Percentiles rank a stretch among this genome's conserved stretches.
Conservation (phyloP, 192 early-diverging fungal genomes). For the Coemansia sp. region DNA sequence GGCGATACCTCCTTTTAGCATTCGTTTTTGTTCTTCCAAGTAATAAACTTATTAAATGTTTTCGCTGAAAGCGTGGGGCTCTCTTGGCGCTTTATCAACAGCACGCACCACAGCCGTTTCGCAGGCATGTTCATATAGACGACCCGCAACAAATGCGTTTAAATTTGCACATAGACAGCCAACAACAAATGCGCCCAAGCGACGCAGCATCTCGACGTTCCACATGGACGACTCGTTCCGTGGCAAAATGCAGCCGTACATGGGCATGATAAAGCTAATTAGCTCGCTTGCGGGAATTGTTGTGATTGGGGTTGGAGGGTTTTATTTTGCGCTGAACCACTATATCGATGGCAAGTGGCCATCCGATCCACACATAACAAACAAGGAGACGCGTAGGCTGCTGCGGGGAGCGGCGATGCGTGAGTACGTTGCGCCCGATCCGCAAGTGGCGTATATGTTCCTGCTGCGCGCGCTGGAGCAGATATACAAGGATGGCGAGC, state of each 20-base stretch:
- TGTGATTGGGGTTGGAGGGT: constrained; percentile 15
- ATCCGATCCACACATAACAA: constrained; percentile 4
- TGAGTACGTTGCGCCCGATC: constrained; percentile 44
- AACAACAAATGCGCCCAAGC: neutral
- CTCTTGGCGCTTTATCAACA: neutral
- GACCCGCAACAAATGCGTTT: neutral
- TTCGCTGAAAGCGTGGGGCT: neutral
- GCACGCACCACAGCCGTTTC: neutral
- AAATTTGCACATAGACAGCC: neutral
- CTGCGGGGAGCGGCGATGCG: constrained; percentile 42
- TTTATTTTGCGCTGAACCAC: constrained; percentile 20
- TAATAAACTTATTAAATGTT: constrained; percentile 13
- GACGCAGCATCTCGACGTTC: constrained; percentile 33
- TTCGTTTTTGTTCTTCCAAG: neutral
- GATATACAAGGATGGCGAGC: constrained; percentile 28
- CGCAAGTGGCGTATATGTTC: constrained; percentile 42
- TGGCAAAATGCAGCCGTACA: constrained; percentile 36
- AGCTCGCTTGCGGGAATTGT: constrained; percentile 25
- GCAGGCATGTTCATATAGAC: neutral
- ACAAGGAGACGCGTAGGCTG: constrained; percentile 21
- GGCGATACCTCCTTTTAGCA: neutral
- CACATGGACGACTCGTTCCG: constrained; percentile 36
- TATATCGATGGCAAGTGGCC: constrained; percentile 32
- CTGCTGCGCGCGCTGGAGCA: constrained; percentile 36
- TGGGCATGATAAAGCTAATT: constrained; percentile 25